These are phyloP conservation scores for Spatholobus suberectus DNA, from an alignment of 306 rosid genomes.

Conservation along the genomic window DNA sequence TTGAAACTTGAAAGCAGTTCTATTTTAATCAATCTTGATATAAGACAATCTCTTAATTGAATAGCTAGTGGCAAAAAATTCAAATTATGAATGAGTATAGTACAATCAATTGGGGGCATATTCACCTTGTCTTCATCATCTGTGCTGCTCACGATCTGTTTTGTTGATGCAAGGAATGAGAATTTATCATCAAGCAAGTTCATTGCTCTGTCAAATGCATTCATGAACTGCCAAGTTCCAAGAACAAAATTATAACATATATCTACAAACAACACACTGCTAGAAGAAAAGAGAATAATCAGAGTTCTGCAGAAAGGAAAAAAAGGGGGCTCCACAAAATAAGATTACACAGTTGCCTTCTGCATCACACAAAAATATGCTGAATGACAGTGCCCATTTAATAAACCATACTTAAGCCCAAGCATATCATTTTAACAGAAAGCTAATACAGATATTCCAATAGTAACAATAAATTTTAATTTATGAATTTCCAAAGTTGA, in stretches of 20 bases:
- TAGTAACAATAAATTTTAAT: neutral
- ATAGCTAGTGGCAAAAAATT: conserved; percentile 11
- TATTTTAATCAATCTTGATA: conserved; percentile 23
- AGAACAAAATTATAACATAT: conserved; percentile 20
- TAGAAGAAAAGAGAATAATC: conserved; percentile 32
- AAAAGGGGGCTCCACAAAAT: conserved; percentile 1
- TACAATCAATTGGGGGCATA: conserved; percentile 29
- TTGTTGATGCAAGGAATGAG: conserved; percentile 73
- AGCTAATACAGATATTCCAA: neutral
- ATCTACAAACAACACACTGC: conserved; percentile 32
- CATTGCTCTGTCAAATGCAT: conserved; percentile 93
- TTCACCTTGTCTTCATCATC: conserved; percentile 81
- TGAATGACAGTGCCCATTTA: neutral
- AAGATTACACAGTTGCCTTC: conserved; percentile 12
- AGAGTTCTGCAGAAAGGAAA: neutral
- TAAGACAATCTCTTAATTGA: conserved; percentile 16
- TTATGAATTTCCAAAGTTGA: neutral
- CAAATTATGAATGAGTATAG: conserved; percentile 26
- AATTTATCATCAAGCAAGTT: conserved; percentile 86
- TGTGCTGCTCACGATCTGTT: conserved; percentile 90
- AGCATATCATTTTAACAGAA: neutral
- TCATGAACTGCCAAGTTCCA: conserved; percentile 76
- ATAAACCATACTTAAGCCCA: neutral
- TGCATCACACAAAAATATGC: neutral
- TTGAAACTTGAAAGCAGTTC: conserved; percentile 25